phyloP scores from a whole-genome alignment of 1,284 basidiomycete genomes.

The Cutaneotrichosporon dermatis region DNA sequence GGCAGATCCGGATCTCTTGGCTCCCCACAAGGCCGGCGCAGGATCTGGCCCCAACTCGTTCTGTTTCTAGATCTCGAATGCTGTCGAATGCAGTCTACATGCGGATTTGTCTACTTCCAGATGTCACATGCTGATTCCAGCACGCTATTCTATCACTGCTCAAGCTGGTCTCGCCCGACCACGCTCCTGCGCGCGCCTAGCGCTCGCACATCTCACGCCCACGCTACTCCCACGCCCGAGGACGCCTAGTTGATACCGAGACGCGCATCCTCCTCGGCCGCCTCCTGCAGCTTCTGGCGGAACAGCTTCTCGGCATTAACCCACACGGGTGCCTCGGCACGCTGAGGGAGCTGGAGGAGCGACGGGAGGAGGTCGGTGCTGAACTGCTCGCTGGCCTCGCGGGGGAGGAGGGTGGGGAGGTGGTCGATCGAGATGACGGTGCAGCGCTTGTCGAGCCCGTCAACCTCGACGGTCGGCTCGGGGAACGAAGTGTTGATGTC shows the following conservation, averaged over 20 bases:
- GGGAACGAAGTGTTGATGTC: constrained; percentile 92
- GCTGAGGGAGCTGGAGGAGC: constrained; percentile 68
- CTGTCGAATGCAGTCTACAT: constrained; percentile 1
- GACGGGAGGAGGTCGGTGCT: constrained; percentile 84
- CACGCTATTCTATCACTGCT: background rate
- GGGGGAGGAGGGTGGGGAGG: constrained; percentile 82
- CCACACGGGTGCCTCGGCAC: constrained; percentile 74
- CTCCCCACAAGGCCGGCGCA: no score
- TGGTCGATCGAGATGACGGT: constrained; percentile 97
- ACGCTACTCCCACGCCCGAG: constrained; percentile 12
- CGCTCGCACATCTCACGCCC: no score
- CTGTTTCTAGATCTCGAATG: background rate
- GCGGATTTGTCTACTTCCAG: background rate
- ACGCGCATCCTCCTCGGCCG: constrained; percentile 41
- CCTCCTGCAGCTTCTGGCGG: constrained; percentile 64
- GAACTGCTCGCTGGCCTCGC: constrained; percentile 97
- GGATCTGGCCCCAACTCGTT: background rate
- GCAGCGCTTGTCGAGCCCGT: constrained; percentile 49
- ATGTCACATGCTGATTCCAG: background rate
- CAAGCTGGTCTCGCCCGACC: background rate
- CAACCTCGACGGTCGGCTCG: constrained; percentile 84
- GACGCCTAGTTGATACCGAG: constrained; percentile 29
- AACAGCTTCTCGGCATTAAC: constrained; percentile 82
- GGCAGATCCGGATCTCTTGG: no score
- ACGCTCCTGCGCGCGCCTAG: background rate